phyloP scores from a whole-genome alignment of 768 basidiomycete genomes.

The Sutorius australiensis region DNA sequence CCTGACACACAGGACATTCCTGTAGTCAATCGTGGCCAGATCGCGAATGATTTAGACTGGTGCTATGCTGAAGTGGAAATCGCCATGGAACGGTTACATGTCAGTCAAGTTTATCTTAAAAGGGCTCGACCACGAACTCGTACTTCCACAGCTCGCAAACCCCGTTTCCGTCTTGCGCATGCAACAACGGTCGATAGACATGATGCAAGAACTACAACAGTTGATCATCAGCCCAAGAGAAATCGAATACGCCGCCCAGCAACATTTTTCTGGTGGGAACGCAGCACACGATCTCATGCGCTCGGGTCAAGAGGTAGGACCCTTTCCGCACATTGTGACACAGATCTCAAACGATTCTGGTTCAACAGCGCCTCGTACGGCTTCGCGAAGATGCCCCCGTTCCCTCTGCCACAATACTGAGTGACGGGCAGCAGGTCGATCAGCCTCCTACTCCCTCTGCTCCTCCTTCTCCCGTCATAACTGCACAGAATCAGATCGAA shows the following conservation, averaged over 20 bases:
- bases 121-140: background rate
- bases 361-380: constrained; percentile 22
- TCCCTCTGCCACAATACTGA: constrained; percentile 14
- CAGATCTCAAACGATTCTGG: background rate
- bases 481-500: constrained; percentile 39
- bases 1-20: constrained; percentile 2
- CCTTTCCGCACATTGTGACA: background rate
- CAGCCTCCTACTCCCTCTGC: constrained; percentile 21
- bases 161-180: constrained; percentile 26
- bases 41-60: constrained; percentile 43
- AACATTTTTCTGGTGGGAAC: constrained; percentile 39
- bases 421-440: constrained; percentile 17
- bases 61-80: constrained; percentile 41
- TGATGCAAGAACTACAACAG: constrained; percentile 33
- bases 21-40: constrained; percentile 44
- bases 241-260: constrained; percentile 35
- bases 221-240: constrained; percentile 38
- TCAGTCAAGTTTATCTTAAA: constrained; percentile 17
- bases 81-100: constrained; percentile 43
- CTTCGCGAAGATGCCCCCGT: constrained; percentile 4
- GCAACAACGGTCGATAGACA: constrained; percentile 27
- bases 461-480: constrained; percentile 22
- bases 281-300: constrained; percentile 49
- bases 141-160: constrained; percentile 16
- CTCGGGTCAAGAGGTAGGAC: constrained; percentile 45